Evolutionary conservation across 805 yeast species (phyloP), one percentile per base, ranked within the genome.

Genomic region (Wickerhamomyces alni): DNA sequence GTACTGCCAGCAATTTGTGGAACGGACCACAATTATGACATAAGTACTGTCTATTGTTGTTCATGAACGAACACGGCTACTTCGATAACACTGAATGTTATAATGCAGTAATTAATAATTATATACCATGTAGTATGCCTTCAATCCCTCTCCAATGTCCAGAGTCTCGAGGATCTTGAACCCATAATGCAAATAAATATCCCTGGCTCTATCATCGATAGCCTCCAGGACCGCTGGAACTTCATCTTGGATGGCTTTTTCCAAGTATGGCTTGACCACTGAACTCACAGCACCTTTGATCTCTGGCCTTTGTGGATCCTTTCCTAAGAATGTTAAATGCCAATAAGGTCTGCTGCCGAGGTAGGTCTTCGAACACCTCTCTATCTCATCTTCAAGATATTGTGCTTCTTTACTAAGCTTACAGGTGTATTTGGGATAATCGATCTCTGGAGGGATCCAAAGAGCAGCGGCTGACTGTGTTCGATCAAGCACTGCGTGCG

Each of bases 361-460:
- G 17, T 38, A 28, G 11, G 29, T 41, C 18, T 43, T 41, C n/a
- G 15, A 12, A 22, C 42, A 33, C 3, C 17, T 15, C 16, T 29
- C 33, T 12, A 33, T 35, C 8, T 15, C 21, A n/a, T 33, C 40
- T 25, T 44, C 47, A 2, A 38, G 36, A 35, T 38, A 40, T 10
- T 34, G 19, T 13, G 41, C 30, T 11, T 35, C 35, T 21, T 35
- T 31, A 24, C 17, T 17, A 22, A 40, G 33, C 13, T 29, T 18
- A 13, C 31, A 13, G 7, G n/a, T 16, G 17, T 29, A 29, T 15
- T 29, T 16, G 4, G 31, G 31, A 25, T 37, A 38, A 12, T 41
- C 41, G 15, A 29, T 42, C 17, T 45, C 48, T 15, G 57, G 55
- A 17, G 54, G 52, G 33, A 47, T 46, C 55, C 55, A 50, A 7